Conservation (phyloP, 1,139 yeast species). For the Yamadazyma membranifaciens region DNA sequence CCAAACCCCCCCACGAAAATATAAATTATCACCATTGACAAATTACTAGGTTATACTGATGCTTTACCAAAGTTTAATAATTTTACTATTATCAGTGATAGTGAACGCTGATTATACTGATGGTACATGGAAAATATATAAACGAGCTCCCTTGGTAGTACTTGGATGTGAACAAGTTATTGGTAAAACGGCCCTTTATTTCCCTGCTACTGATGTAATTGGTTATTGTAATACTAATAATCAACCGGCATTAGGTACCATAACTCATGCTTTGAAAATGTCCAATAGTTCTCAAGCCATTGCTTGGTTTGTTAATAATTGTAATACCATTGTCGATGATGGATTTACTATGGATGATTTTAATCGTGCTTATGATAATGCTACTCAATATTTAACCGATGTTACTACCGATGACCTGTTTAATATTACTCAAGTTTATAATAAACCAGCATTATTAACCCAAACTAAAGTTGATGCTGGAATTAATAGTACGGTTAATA, state of each 20-base stretch:
- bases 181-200: slow-evolving; percentile 25
- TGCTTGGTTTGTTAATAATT: slow-evolving; percentile 22
- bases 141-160: slow-evolving; percentile 5
- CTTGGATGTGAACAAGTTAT: slow-evolving; percentile 12
- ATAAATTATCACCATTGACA: neutral
- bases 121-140: slow-evolving; percentile 5
- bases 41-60: neutral
- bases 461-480: slow-evolving; percentile 27
- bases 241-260: slow-evolving; percentile 40
- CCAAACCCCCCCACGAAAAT: no score
- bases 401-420: slow-evolving; percentile 28
- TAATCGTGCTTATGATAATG: slow-evolving; percentile 35
- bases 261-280: slow-evolving; percentile 33
- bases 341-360: slow-evolving; percentile 28
- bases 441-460: slow-evolving; percentile 27
- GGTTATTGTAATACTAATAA: slow-evolving; percentile 30
- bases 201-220: slow-evolving; percentile 22
- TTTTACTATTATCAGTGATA: slow-evolving; percentile 1
- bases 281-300: slow-evolving; percentile 26
- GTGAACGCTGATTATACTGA: slow-evolving; percentile 7
- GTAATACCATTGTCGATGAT: slow-evolving; percentile 7
- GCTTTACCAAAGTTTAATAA: neutral
- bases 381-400: slow-evolving; percentile 28
- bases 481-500: slow-evolving; percentile 35
- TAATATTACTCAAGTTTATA: slow-evolving; percentile 24